Base-by-base conservation (phyloP, 129 eudicot genomes). In the Tagetes patula region DNA sequence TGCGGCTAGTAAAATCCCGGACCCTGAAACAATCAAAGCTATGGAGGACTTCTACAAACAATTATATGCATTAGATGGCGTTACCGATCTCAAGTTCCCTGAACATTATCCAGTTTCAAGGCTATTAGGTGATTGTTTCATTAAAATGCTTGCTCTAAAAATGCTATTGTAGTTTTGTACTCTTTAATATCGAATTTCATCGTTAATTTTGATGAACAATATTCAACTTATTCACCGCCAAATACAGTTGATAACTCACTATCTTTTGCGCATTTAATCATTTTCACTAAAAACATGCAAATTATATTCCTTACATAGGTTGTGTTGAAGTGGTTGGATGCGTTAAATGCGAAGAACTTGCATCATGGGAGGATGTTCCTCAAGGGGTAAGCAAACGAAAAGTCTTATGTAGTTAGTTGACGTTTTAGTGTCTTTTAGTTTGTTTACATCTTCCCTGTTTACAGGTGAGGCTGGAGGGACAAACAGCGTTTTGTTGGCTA, bases 251-350 rank as follows among this genome's bases (percentile, higher is more conserved):
- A 5, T 75, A 53, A 75, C 56, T n/a, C 8, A 56, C 43, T 40
- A 67, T 36, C 2, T 65, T 36, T 20, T 59, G 11, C 34, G 62
- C 31, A n/a, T 40, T 41, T 53, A 3, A 52, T 20, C 5, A 12
- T 5, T 38, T 6, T 69, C 14, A 8, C 20, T 59, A 27, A 70
- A 53, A 12, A n/a, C 40, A 39, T 27, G 67, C 54, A 52, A 30
- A 38, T 13, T 69, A 13, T 42, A 11, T 76, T 58, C 11, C 74
- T 53, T 49, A 76, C n/a, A 61, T 81, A 93, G 98, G 98, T 58
- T 90, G 92, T 74, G 98, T 93, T 74, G 98, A 93, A 70, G 90
- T 93, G 58, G 96, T 86, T 74, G 98, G 96, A 36, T 93, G 98
- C 58, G 73, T 90, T 70, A 90, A 81, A 49, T 69, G 87, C 70